Conservation (phyloP, 768 basidiomycete species). For the Auriculariales sp. region DNA sequence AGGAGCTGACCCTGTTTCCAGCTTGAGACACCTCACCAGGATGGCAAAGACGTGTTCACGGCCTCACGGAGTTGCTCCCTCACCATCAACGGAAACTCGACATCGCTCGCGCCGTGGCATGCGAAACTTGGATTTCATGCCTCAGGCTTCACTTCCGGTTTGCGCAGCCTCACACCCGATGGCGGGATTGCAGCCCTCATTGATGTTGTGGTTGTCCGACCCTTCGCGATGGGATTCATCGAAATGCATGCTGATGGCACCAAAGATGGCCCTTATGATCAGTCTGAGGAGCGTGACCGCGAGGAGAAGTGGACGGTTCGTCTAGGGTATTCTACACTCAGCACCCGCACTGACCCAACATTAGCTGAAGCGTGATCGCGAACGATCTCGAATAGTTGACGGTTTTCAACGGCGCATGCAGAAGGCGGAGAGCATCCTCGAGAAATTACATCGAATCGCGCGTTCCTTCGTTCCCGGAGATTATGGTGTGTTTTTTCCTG, state of each 20-base stretch:
- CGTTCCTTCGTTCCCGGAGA: conserved; percentile 27
- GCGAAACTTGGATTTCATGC: conserved; percentile 67
- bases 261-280: conserved; percentile 51
- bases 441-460: conserved; percentile 46
- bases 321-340: conserved; percentile 1
- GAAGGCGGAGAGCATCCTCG: conserved; percentile 42
- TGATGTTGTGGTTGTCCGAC: conserved; percentile 58
- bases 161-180: conserved; percentile 65
- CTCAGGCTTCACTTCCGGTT: conserved; percentile 52
- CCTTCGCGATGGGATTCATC: conserved; percentile 67
- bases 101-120: conserved; percentile 80
- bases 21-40: conserved; percentile 39
- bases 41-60: conserved; percentile 66
- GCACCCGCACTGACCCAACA: not conserved
- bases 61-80: conserved; percentile 57
- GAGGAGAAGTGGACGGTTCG: conserved; percentile 61
- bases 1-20: conserved; percentile 14
- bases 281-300: conserved; percentile 48
- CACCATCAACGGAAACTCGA: conserved; percentile 67
- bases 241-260: conserved; percentile 41
- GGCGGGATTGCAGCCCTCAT: conserved; percentile 67
- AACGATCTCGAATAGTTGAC: conserved; percentile 40
- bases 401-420: conserved; percentile 42
- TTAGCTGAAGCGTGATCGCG: conserved; percentile 44
- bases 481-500: conserved; percentile 10